A percentile compares a stretch with the other conserved stretches of the same genome.
Evolutionary conservation across 1,284 basidiomycete genomes (phyloP).

Genomic region (Fomitopsis betulina): DNA sequence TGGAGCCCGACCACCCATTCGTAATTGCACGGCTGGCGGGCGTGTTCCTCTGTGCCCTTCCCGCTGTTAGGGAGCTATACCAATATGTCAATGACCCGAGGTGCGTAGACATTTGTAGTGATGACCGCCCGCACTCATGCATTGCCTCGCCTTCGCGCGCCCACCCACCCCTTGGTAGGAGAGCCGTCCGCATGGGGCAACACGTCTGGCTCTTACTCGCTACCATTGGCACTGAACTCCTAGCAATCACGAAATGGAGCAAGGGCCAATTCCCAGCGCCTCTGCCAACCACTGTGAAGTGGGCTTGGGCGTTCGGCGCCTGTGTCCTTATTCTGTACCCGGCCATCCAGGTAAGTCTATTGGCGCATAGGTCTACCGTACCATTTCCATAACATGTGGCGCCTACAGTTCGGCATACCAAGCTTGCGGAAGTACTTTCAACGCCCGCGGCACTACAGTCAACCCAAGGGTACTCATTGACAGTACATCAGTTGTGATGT

Average conservation of each 20-base stretch:
- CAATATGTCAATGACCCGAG: constrained; percentile 77
- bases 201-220: constrained; percentile 82
- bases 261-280: constrained; percentile 64
- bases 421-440: constrained; percentile 31
- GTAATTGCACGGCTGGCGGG: constrained; percentile 69
- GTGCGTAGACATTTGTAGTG: constrained; percentile 36
- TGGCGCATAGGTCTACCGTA: neutral
- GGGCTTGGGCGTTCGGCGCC: constrained; percentile 58
- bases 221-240: constrained; percentile 72
- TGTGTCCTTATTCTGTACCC: constrained; percentile 65
- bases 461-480: constrained; percentile 22
- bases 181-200: constrained; percentile 79
- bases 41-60: constrained; percentile 78
- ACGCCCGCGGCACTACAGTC: constrained; percentile 22
- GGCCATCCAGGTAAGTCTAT: constrained; percentile 44
- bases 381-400: constrained; percentile 5
- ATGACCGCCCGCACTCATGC: constrained; percentile 3
- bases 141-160: constrained; percentile 11
- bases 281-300: constrained; percentile 56
- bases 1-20: constrained; percentile 83
- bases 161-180: constrained; percentile 34
- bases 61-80: constrained; percentile 74
- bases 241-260: constrained; percentile 76
- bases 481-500: neutral
- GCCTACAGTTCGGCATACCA: constrained; percentile 33